Evolutionary conservation across 768 basidiomycete genomes (phyloP).

Genomic region (Trametes cingulata): DNA sequence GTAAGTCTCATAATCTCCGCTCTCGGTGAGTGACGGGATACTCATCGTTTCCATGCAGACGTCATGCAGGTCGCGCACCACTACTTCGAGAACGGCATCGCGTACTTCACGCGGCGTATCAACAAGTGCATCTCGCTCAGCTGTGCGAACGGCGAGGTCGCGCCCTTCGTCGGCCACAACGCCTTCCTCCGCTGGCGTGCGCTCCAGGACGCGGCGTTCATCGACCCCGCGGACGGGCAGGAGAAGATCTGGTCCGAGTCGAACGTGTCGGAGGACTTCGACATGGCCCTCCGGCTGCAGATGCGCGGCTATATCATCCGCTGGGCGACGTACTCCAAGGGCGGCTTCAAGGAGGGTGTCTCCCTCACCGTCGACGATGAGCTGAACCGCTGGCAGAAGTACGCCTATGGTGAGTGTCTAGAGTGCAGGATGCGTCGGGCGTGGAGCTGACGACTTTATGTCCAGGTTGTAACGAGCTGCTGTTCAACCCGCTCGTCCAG

Average conservation of each 20-base stretch:
- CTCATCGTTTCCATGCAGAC: conserved; percentile 38
- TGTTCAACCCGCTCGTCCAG: conserved; percentile 80
- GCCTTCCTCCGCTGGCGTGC: conserved; percentile 60
- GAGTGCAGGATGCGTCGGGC: background rate
- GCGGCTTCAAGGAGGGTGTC: conserved; percentile 90
- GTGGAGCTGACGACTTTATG: conserved; percentile 5
- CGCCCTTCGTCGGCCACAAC: conserved; percentile 51
- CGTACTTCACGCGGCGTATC: conserved; percentile 52
- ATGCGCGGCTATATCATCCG: conserved; percentile 47
- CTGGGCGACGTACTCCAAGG: conserved; percentile 84
- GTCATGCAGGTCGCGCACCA: conserved; percentile 60
- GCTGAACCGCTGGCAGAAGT: conserved; percentile 91
- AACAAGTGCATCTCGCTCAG: conserved; percentile 44
- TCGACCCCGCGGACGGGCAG: conserved; percentile 51
- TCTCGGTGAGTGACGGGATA: background rate
- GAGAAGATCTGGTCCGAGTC: conserved; percentile 67
- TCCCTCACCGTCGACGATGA: conserved; percentile 89
- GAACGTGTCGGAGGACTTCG: conserved; percentile 70
- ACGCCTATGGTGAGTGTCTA: conserved; percentile 60
- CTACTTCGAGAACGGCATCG: conserved; percentile 50
- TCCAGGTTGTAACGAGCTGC: conserved; percentile 59
- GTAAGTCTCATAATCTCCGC: conserved; percentile 19
- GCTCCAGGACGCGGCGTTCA: conserved; percentile 53
- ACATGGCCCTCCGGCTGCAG: conserved; percentile 66
- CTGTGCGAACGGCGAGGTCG: conserved; percentile 44